Percentiles rank a stretch among this genome's conserved stretches.
Conservation (phyloP, 1,284 basidiomycete species). For the Pseudozyma tsukubaensis region DNA sequence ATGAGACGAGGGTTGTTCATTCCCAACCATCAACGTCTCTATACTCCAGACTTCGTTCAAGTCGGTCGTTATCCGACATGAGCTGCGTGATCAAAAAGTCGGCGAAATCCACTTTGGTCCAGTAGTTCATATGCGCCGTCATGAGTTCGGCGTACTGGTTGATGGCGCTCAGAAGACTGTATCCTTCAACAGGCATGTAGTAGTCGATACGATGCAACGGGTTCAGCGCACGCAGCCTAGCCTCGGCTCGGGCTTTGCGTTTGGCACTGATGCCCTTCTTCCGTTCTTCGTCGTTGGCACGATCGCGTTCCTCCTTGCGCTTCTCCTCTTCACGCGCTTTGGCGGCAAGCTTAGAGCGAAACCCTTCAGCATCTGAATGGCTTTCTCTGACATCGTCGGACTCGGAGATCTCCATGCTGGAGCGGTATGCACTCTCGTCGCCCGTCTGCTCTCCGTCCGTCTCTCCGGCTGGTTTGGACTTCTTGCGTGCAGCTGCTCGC, state of each 20-base stretch:
- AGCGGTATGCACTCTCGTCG: constrained; percentile 16
- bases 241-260: constrained; percentile 34
- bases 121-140: constrained; percentile 63
- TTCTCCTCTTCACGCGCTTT: constrained; percentile 32
- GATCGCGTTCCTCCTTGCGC: constrained; percentile 32
- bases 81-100: constrained; percentile 62
- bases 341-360: constrained; percentile 19
- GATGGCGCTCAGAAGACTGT: constrained; percentile 45
- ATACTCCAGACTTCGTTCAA: constrained; percentile 38
- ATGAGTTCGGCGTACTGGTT: constrained; percentile 61
- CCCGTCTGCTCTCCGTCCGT: constrained; percentile 26
- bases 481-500: constrained; percentile 11
- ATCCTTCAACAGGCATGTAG: constrained; percentile 53
- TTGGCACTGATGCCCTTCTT: constrained; percentile 40
- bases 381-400: constrained; percentile 33
- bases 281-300: constrained; percentile 26
- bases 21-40: constrained; percentile 47
- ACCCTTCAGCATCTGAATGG: constrained; percentile 11
- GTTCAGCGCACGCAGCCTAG: constrained; percentile 44
- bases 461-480: constrained; percentile 14
- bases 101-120: constrained; percentile 58
- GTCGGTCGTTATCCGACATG: constrained; percentile 41
- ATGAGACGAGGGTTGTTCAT: neutral
- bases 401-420: constrained; percentile 31
- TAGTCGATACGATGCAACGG: constrained; percentile 51